phyloP scores from a whole-genome alignment of 2,329 filamentous ascomycete genomes.

The Pseudogymnoascus sp. region DNA sequence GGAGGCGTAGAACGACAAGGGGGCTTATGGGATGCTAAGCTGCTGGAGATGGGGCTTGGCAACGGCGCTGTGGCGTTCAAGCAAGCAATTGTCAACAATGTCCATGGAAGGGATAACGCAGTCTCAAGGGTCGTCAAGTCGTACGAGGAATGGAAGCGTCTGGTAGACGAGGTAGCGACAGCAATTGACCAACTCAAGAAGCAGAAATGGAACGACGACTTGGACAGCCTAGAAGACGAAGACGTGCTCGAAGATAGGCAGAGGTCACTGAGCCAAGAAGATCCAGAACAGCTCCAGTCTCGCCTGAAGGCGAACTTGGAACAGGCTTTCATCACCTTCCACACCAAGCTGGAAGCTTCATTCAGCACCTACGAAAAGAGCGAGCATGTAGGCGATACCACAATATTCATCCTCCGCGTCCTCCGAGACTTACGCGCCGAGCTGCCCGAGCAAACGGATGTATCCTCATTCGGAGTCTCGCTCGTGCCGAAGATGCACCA shows the following conservation, averaged over 20 bases:
- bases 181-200: slow-evolving; percentile 60
- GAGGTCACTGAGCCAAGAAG: slow-evolving; percentile 63
- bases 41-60: slow-evolving; percentile 59
- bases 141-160: slow-evolving; percentile 68
- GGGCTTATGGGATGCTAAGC: slow-evolving; percentile 62
- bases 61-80: slow-evolving; percentile 64
- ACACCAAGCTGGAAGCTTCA: slow-evolving; percentile 41
- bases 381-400: slow-evolving; percentile 45
- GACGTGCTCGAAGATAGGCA: slow-evolving; percentile 62
- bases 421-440: slow-evolving; percentile 67
- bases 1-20: slow-evolving; percentile 45
- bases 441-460: slow-evolving; percentile 47
- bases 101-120: slow-evolving; percentile 65
- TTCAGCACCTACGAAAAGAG: slow-evolving; percentile 43
- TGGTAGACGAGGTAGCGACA: slow-evolving; percentile 60
- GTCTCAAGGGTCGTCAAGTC: slow-evolving; percentile 55
- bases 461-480: slow-evolving; percentile 52
- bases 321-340: slow-evolving; percentile 52
- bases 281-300: slow-evolving; percentile 58
- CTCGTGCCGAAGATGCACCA: slow-evolving; percentile 61
- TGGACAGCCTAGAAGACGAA: slow-evolving; percentile 66
- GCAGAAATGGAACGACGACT: slow-evolving; percentile 70
- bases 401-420: slow-evolving; percentile 65
- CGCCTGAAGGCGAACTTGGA: slow-evolving; percentile 51
- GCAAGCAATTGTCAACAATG: slow-evolving; percentile 58